These are phyloP conservation scores for Sanghuangporus sanghuang DNA, from an alignment of 1,284 basidiomycete species.

Conservation along the genomic window DNA sequence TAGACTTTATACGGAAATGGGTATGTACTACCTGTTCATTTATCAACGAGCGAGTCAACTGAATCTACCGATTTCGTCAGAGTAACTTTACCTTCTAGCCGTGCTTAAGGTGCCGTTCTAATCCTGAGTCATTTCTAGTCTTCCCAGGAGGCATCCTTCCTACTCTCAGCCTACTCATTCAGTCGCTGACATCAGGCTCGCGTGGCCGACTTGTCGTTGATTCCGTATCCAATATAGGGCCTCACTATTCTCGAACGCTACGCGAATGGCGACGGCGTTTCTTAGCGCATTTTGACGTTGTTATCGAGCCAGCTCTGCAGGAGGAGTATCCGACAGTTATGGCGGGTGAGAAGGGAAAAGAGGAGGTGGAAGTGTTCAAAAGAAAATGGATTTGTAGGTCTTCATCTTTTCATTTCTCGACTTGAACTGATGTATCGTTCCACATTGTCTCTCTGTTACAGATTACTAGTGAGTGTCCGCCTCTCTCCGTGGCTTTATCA, in stretches of 20 bases:
- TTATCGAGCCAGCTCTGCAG: slow-evolving; percentile 58
- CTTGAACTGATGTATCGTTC: background rate
- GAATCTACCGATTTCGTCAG: slow-evolving; percentile 9
- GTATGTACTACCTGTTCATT: slow-evolving; percentile 29
- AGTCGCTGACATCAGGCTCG: slow-evolving; percentile 51
- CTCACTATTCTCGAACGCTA: slow-evolving; percentile 78
- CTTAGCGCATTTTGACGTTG: slow-evolving; percentile 53
- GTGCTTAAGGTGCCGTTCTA: background rate
- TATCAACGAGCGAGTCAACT: background rate
- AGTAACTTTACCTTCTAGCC: slow-evolving; percentile 20
- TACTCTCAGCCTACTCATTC: slow-evolving; percentile 57
- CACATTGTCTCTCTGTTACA: slow-evolving; percentile 18
- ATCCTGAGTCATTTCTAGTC: slow-evolving; percentile 34
- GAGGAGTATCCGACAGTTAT: slow-evolving; percentile 57
- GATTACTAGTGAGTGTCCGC: slow-evolving; percentile 37
- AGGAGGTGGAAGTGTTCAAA: slow-evolving; percentile 72
- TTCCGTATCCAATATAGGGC: slow-evolving; percentile 73
- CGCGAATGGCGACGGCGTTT: slow-evolving; percentile 77
- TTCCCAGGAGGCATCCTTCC: slow-evolving; percentile 80
- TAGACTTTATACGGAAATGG: slow-evolving; percentile 82
- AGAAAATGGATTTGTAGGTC: slow-evolving; percentile 76
- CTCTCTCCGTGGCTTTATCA: background rate
- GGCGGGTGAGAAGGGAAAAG: slow-evolving; percentile 33
- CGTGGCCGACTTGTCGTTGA: slow-evolving; percentile 62
- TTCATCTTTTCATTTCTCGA: slow-evolving; percentile 10